Evolutionary conservation across 495 filamentous ascomycete genomes (phyloP), one percentile per base, ranked within the genome.

Genomic region (Penicillium alfredii): DNA sequence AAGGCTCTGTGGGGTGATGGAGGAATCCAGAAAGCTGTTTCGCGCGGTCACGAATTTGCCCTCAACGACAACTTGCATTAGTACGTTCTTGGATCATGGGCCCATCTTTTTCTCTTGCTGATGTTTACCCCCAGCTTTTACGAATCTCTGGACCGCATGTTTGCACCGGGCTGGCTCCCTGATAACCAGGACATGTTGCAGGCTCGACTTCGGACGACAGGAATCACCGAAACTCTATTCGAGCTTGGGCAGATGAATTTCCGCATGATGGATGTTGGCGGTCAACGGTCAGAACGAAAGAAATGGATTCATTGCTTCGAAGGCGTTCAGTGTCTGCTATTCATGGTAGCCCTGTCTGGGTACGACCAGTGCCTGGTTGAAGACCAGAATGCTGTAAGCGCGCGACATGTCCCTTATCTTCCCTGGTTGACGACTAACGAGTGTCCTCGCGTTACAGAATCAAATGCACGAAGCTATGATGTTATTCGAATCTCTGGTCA

Each of bases 261-360:
- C 61, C 81, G 88, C 33, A 98, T 98, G 92, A 96, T 97, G 68
- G 92, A 98, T 53, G 92, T 98, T 40, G 92, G 92, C 50, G 92
- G 92, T 34, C 92, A 98, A 61, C 72, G 92, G 47, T 97, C 93
- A 14, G 92, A 98, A 51, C 82, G 92, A 34, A 98, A 98, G 76
- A 98, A 98, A 64, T 98, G 92, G 92, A 96, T 98, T 47, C 92
- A 98, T 56, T 96, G 92, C 64, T 98, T 98, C 59, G 92, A 98
- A 55, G 94, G 94, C 51, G 92, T 98, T 44, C 89, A 87, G 38
- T 84, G 83, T 55, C 70, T 98, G 23, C 72, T 98, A 29, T 98
- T 98, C 65, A 76, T 98, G 53, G 92, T 94, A 32, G 92, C 92
- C 21, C 82, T 98, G 46, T 94, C 88, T 40, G 92, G 90, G 23